Conservation (phyloP, 139 green algal genomes). For the Micromonas pusilla region DNA sequence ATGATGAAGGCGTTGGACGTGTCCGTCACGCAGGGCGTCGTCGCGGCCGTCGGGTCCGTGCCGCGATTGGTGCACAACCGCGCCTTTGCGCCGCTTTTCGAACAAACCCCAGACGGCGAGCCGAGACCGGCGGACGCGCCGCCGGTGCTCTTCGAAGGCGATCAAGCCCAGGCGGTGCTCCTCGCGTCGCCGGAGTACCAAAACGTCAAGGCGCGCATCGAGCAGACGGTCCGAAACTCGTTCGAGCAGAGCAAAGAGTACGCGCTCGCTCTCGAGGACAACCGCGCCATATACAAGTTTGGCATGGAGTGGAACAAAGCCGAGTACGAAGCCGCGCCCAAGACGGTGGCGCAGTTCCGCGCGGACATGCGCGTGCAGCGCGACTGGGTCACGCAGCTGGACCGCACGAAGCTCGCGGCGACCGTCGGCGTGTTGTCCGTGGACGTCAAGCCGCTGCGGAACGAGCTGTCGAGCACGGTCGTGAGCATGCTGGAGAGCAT, state of each 20-base stretch:
- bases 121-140: slow-evolving; percentile 8
- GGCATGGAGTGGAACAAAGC: slow-evolving; percentile 29
- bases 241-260: slow-evolving; percentile 31
- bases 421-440: slow-evolving; percentile 36
- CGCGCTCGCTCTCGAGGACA: slow-evolving; percentile 36
- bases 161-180: background rate
- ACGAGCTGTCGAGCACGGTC: slow-evolving; percentile 9
- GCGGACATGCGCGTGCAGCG: slow-evolving; percentile 28
- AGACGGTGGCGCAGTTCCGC: slow-evolving; percentile 32
- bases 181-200: slow-evolving; percentile 1
- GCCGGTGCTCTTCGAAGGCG: slow-evolving; percentile 25
- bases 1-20: slow-evolving; percentile 19
- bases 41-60: slow-evolving; percentile 7
- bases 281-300: slow-evolving; percentile 37
- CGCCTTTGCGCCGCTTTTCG: slow-evolving; percentile 30
- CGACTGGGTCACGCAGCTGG: slow-evolving; percentile 34
- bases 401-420: slow-evolving; percentile 27
- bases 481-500: slow-evolving; percentile 33
- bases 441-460: slow-evolving; percentile 34
- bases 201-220: background rate
- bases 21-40: slow-evolving; percentile 24
- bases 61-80: slow-evolving; percentile 35
- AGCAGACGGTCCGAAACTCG: background rate
- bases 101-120: slow-evolving; percentile 18
- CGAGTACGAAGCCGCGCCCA: slow-evolving; percentile 29